Evolutionary conservation across 441 rosid species (phyloP).

Genomic region (Populus hybrid): DNA sequence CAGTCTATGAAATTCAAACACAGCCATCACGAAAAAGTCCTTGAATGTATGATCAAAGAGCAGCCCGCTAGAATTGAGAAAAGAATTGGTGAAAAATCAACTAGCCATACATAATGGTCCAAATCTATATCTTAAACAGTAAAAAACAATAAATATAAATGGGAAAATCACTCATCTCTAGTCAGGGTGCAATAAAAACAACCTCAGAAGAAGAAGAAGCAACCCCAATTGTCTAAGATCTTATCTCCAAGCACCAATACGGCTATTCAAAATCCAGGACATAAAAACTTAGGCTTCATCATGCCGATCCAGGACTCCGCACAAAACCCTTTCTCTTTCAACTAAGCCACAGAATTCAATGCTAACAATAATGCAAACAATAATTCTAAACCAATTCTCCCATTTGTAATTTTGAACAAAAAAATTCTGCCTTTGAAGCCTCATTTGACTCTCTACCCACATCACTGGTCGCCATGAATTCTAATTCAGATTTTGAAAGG

Average conservation of each 20-base stretch:
- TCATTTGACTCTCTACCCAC: background rate
- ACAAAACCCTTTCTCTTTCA: conserved; percentile 40
- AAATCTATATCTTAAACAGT: background rate
- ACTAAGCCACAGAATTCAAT: conserved; percentile 47
- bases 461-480: background rate
- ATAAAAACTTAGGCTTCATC: background rate
- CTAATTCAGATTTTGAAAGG: background rate
- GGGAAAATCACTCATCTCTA: background rate
- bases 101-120: background rate
- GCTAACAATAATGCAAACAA: conserved; percentile 48
- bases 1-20: background rate
- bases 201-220: background rate
- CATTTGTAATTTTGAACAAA: conserved; percentile 67
- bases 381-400: conserved; percentile 60
- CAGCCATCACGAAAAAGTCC: background rate
- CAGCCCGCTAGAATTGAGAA: background rate
- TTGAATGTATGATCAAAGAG: background rate
- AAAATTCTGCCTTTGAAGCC: conserved; percentile 36
- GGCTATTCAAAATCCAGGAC: background rate
- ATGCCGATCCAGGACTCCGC: conserved; percentile 80
- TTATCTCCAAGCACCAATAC: background rate
- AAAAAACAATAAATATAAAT: background rate
- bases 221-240: background rate
- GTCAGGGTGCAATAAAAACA: background rate
- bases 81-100: background rate